Base-by-base conservation (phyloP, 176 grass and related monocot genomes). In the Zea mays region DNA sequence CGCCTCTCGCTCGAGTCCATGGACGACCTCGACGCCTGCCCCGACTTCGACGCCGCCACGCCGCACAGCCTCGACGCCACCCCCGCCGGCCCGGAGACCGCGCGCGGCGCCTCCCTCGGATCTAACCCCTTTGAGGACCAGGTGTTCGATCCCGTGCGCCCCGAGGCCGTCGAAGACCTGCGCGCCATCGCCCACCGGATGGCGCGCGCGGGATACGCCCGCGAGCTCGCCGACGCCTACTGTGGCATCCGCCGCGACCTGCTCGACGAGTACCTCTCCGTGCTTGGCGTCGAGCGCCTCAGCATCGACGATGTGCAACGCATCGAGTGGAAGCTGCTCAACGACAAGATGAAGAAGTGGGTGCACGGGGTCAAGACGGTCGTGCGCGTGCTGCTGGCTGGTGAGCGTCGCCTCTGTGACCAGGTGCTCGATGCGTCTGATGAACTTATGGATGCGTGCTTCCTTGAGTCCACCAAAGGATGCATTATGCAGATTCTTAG, bases 311-410 rank as follows among this genome's bases (percentile, higher is more conserved):
- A 98, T 62, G 95, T 98, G 27, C 95, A 92, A 79, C 82, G 83
- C 67, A 70, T 94, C 15, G 95, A 98, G 69, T 98, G 95, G 95
- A 80, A 85, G 46, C 68, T 79, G 62, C 85, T 94, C 57, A 93
- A 94, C 34, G 95, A 98, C 73, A 98, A 94, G 87, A 94, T 93
- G 79, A 98, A 98, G 83, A 98, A 90, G 80, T 98, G 91, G 91
- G 93, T 94, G 76, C 87, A 92, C 43, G 95, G 82, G 9, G 75
- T 98, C 46, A 97, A 94, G 84, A 81, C 85, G 10, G 85, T 94
- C 20, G 86, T 97, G 38, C 81, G 87, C 3, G 77, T 89, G 33
- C 89, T 98, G 74, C 91, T 98, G 11, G 76, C 85, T 9, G 89
- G 91, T 12, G 95, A 98, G 85, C 83, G 83, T 8, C 91, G 81